These are phyloP conservation scores for Zopfochytrium polystomum DNA, from an alignment of 371 early-diverging fungal genomes.

Conservation along the genomic window DNA sequence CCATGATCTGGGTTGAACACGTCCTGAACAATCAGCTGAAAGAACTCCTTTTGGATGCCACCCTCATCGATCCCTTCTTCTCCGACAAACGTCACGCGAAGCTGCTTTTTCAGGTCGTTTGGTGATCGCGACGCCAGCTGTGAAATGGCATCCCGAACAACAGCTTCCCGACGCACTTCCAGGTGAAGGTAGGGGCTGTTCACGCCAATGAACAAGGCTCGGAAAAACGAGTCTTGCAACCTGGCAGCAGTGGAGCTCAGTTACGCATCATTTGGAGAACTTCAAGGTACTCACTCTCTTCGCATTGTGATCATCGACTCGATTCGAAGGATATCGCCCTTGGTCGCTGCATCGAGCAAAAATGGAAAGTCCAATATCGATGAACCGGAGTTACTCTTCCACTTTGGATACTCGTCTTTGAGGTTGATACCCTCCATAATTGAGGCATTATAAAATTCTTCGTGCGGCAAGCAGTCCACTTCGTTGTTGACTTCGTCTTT, in stretches of 20 bases:
- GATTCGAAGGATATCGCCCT: slow-evolving; percentile 81
- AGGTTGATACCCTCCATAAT: slow-evolving; percentile 75
- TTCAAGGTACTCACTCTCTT: slow-evolving; percentile 38
- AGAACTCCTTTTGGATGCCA: slow-evolving; percentile 95
- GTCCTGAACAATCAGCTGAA: slow-evolving; percentile 81
- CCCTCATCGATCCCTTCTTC: slow-evolving; percentile 94
- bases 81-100: slow-evolving; percentile 82
- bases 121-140: slow-evolving; percentile 62
- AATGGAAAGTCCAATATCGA: slow-evolving; percentile 89
- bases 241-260: not conserved
- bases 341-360: slow-evolving; percentile 77
- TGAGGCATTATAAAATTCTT: slow-evolving; percentile 68
- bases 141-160: slow-evolving; percentile 81
- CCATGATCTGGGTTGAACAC: slow-evolving; percentile 81
- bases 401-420: slow-evolving; percentile 78
- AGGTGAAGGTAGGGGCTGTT: slow-evolving; percentile 77
- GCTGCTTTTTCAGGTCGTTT: slow-evolving; percentile 84
- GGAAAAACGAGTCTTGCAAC: slow-evolving; percentile 75
- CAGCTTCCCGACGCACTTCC: slow-evolving; percentile 73
- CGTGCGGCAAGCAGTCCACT: slow-evolving; percentile 28
- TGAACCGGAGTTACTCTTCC: slow-evolving; percentile 63
- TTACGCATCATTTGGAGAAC: too few species aligned
- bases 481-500: slow-evolving; percentile 40
- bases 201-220: slow-evolving; percentile 79
- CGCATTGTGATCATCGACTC: slow-evolving; percentile 89